Conservation (phyloP, 148 eudicot species). For the Rhododendron ferrugineum region DNA sequence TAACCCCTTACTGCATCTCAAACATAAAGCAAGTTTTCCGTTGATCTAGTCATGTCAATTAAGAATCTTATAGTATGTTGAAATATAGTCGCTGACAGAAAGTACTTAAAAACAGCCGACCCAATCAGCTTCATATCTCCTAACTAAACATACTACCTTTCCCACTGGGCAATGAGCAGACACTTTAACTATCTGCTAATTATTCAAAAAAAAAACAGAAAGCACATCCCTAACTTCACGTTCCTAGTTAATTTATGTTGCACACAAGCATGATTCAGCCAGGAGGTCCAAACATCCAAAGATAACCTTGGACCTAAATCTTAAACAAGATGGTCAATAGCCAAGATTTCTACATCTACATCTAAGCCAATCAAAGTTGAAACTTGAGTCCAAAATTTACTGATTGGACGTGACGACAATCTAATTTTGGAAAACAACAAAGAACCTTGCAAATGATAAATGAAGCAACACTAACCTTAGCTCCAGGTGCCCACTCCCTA, state of each 20-base stretch:
- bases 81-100: background rate
- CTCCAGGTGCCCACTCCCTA: slow-evolving; percentile 99
- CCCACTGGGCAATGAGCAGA: background rate
- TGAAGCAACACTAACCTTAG: slow-evolving; percentile 57
- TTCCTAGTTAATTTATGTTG: background rate
- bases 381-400: background rate
- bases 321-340: background rate
- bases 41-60: background rate
- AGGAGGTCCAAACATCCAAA: background rate
- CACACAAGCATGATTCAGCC: background rate
- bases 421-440: background rate
- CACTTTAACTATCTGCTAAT: background rate
- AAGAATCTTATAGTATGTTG: background rate
- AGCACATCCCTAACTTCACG: background rate
- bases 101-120: background rate
- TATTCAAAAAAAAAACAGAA: background rate
- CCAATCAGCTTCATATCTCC: background rate
- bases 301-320: background rate
- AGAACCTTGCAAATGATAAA: background rate
- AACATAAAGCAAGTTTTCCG: background rate
- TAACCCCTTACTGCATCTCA: background rate
- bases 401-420: background rate
- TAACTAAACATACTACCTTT: background rate
- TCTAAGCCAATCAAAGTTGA: background rate
- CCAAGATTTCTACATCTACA: background rate